A percentile compares a stretch with the other conserved stretches of the same genome.
Evolutionary conservation across 306 rosid species (phyloP).

Genomic region (Cucurbita pepo): DNA sequence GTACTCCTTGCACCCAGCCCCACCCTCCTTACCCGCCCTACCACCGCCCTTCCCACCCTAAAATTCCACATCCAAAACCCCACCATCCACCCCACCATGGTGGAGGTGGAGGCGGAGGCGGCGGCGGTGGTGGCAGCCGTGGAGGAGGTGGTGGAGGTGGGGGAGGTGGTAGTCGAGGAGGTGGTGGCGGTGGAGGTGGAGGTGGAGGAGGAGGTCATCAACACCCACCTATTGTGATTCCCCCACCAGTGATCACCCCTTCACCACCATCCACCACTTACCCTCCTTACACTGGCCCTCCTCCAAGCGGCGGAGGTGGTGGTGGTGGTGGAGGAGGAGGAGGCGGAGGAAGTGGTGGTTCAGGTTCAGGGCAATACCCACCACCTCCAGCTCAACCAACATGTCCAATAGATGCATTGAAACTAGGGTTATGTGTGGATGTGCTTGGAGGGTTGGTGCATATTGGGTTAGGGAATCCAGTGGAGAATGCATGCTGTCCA

Average conservation of each 20-base stretch:
- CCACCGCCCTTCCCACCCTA: slow-evolving; percentile 20
- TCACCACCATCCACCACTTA: slow-evolving; percentile 35
- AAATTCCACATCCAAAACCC: slow-evolving; percentile 15
- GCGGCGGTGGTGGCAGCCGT: neutral
- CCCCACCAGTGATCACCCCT: slow-evolving; percentile 30
- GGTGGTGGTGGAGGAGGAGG: slow-evolving; percentile 7
- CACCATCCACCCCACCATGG: slow-evolving; percentile 43
- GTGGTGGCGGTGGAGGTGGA: neutral
- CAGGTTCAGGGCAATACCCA: slow-evolving; percentile 1
- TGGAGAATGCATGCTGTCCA: slow-evolving; percentile 62
- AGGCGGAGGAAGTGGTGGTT: slow-evolving; percentile 2
- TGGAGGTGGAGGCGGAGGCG: slow-evolving; percentile 13
- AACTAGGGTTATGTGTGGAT: slow-evolving; percentile 70
- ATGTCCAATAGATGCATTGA: slow-evolving; percentile 66
- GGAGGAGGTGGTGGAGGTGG: neutral
- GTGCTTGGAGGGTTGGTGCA: slow-evolving; percentile 75
- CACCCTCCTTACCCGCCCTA: slow-evolving; percentile 24
- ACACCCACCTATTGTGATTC: slow-evolving; percentile 13
- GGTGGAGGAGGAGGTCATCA: slow-evolving; percentile 1
- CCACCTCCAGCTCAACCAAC: slow-evolving; percentile 26
- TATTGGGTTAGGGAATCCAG: slow-evolving; percentile 57
- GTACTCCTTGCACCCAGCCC: slow-evolving; percentile 44
- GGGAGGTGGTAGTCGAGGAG: neutral
- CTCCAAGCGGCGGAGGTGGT: neutral
- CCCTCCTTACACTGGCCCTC: slow-evolving; percentile 21